phyloP scores from a whole-genome alignment of 2,329 filamentous ascomycete species.

The Diaporthe caulivora region DNA sequence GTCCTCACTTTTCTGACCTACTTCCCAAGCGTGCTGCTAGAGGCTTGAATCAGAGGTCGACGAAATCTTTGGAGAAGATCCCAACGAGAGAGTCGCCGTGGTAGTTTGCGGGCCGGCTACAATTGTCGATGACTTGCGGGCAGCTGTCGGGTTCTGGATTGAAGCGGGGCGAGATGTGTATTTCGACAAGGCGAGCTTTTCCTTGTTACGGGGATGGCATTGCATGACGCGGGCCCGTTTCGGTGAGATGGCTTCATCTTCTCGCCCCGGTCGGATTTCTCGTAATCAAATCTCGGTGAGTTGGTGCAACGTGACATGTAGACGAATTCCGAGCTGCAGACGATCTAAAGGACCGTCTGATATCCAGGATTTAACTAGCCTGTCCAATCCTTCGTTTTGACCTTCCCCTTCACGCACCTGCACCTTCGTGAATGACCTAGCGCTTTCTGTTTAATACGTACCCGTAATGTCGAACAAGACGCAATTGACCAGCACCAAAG shows the following conservation, averaged over 20 bases:
- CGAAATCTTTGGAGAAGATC: background rate
- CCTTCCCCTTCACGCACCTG: slow-evolving; percentile 23
- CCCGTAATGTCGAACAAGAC: slow-evolving; percentile 22
- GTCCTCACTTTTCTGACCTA: too few relatives aligned
- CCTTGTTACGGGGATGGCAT: background rate
- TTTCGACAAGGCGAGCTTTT: slow-evolving; percentile 15
- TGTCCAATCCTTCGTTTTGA: slow-evolving; percentile 21
- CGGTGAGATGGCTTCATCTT: background rate
- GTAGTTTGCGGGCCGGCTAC: slow-evolving; percentile 1
- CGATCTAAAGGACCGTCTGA: slow-evolving; percentile 8
- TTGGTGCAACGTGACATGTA: slow-evolving; percentile 14
- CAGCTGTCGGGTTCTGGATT: background rate
- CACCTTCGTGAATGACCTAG: slow-evolving; percentile 9
- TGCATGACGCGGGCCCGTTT: background rate
- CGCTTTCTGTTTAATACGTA: slow-evolving; percentile 2
- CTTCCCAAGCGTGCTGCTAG: too few relatives aligned
- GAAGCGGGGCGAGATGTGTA: slow-evolving; percentile 4
- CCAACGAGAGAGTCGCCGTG: background rate
- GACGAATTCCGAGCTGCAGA: slow-evolving; percentile 30
- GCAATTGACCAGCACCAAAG: slow-evolving; percentile 25
- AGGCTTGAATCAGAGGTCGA: background rate
- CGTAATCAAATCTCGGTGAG: slow-evolving; percentile 13
- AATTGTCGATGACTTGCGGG: background rate
- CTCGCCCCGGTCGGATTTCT: slow-evolving; percentile 4
- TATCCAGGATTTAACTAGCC: slow-evolving; percentile 11